Evolutionary conservation across 257 asterid genomes (phyloP).

Genomic region (Rubia yunnanensis): DNA sequence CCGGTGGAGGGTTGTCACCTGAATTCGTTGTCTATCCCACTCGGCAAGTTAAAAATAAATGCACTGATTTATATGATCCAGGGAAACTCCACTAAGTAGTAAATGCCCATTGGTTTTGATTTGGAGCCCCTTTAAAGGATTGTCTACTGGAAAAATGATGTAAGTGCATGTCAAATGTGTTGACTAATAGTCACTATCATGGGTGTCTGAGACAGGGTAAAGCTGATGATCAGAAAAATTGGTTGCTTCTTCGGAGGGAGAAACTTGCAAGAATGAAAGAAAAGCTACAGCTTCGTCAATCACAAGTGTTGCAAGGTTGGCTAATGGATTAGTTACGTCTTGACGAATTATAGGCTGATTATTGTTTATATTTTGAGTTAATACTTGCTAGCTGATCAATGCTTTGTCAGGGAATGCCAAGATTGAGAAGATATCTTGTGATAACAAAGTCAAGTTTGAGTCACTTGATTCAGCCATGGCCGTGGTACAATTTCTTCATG

Average conservation of each 20-base stretch:
- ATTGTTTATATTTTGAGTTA: slow-evolving; percentile 7
- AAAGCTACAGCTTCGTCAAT: slow-evolving; percentile 60
- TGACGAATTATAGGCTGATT: not conserved
- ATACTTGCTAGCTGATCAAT: slow-evolving; percentile 23
- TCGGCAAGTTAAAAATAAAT: not conserved
- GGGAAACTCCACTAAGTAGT: not conserved
- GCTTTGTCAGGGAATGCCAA: slow-evolving; percentile 57
- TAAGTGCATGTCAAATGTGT: too few relatives aligned
- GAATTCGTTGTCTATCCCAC: not conserved
- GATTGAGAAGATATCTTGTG: slow-evolving; percentile 60
- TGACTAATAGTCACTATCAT: not conserved
- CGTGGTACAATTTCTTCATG: slow-evolving; percentile 33
- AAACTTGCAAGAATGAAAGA: slow-evolving; percentile 62
- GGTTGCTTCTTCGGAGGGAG: slow-evolving; percentile 79
- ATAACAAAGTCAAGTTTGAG: slow-evolving; percentile 53
- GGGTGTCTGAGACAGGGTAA: slow-evolving; percentile 47
- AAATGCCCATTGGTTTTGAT: not conserved
- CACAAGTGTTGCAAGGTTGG: slow-evolving; percentile 66
- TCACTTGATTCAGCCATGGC: slow-evolving; percentile 63
- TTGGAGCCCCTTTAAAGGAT: not conserved
- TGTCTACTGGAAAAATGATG: not conserved
- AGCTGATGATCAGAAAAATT: slow-evolving; percentile 93
- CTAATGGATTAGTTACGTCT: not conserved
- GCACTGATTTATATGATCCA: too few relatives aligned
- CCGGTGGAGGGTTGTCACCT: not conserved